Evolutionary conservation across 805 yeast genomes (phyloP).

Genomic region (Pichia nakasei): DNA sequence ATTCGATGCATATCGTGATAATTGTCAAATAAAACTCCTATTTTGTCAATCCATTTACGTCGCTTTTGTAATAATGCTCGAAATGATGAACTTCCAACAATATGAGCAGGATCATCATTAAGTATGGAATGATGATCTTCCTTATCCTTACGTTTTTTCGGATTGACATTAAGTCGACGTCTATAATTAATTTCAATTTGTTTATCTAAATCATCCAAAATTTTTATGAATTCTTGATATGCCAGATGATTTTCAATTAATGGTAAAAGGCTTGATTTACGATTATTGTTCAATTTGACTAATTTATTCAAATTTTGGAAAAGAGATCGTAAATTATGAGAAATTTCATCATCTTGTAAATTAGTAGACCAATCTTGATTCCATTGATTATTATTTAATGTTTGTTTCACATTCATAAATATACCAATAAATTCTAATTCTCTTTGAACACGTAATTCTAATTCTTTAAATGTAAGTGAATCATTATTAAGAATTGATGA

Average conservation of each 20-base stretch:
- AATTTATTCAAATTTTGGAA: slow-evolving; percentile 61
- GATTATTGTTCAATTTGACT: slow-evolving; percentile 51
- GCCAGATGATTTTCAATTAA: slow-evolving; percentile 81
- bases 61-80: slow-evolving; percentile 79
- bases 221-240: slow-evolving; percentile 87
- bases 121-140: slow-evolving; percentile 10
- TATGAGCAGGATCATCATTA: slow-evolving; percentile 37
- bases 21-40: slow-evolving; percentile 75
- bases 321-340: slow-evolving; percentile 67
- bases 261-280: slow-evolving; percentile 61
- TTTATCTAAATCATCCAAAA: slow-evolving; percentile 87
- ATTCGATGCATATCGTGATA: slow-evolving; percentile 65
- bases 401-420: slow-evolving; percentile 51
- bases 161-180: slow-evolving; percentile 67
- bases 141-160: slow-evolving; percentile 49
- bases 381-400: slow-evolving; percentile 27
- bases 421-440: slow-evolving; percentile 89
- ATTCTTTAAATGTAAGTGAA: slow-evolving; percentile 60
- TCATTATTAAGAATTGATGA: no score
- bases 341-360: slow-evolving; percentile 89
- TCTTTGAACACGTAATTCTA: slow-evolving; percentile 81
- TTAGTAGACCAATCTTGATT: slow-evolving; percentile 67
- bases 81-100: slow-evolving; percentile 69
- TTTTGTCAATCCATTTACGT: slow-evolving; percentile 76
- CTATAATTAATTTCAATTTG: slow-evolving; percentile 93